Conservation (phyloP, 2,329 filamentous ascomycete genomes). For the Phoma herbarum region DNA sequence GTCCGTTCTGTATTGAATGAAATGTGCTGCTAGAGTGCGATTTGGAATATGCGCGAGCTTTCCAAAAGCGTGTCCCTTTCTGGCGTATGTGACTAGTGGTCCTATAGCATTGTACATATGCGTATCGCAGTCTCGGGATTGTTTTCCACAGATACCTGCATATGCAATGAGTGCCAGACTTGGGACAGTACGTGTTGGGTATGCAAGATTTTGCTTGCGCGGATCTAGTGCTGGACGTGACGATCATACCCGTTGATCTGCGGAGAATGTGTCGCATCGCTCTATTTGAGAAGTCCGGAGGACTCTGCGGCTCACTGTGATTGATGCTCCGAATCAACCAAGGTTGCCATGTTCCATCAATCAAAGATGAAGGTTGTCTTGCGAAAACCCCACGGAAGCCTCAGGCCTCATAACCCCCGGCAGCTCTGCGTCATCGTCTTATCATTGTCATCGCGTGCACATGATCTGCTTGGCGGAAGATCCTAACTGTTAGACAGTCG, state of each 20-base stretch:
- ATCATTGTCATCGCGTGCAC: constrained; percentile 4
- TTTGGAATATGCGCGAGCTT: background rate
- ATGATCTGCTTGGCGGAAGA: constrained; percentile 10
- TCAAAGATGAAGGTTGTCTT: background rate
- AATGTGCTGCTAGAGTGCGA: background rate
- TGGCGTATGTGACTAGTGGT: background rate
- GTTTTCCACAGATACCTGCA: background rate
- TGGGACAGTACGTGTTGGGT: constrained; percentile 4
- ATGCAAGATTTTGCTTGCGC: background rate
- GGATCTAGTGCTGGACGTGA: background rate
- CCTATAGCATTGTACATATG: constrained; percentile 18
- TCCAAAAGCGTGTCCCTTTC: background rate
- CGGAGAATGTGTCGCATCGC: background rate
- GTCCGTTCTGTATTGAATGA: background rate
- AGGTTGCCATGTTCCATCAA: background rate
- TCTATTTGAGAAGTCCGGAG: background rate
- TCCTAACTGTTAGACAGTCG: background rate
- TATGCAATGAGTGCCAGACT: background rate
- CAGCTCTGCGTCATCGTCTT: constrained; percentile 3
- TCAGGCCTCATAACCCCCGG: background rate
- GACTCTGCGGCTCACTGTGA: background rate
- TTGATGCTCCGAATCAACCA: background rate
- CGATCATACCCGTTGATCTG: background rate
- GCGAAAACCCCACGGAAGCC: background rate
- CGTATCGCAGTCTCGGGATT: background rate